These are phyloP conservation scores for Rhododendron ovatum DNA, from an alignment of 148 eudicot species.

Conservation along the genomic window DNA sequence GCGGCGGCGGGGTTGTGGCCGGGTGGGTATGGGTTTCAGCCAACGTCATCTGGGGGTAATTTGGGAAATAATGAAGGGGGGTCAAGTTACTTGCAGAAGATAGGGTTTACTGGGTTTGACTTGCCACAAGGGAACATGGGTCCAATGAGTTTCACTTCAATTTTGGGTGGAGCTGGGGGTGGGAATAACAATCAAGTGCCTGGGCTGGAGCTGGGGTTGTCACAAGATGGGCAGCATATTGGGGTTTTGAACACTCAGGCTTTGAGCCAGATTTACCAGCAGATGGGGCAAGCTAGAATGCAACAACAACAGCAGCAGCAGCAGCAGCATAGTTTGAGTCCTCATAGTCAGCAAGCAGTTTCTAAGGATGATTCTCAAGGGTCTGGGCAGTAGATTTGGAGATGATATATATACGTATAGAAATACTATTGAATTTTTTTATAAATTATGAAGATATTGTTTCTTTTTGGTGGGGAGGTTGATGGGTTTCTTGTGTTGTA, in stretches of 20 bases:
- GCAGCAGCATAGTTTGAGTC: conserved; percentile 33
- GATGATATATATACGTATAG: not conserved
- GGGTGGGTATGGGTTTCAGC: not conserved
- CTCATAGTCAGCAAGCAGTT: conserved; percentile 36
- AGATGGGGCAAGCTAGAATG: conserved; percentile 44
- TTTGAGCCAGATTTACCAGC: conserved; percentile 37
- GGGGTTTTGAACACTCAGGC: not conserved
- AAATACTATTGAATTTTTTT: not conserved
- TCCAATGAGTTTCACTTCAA: not conserved
- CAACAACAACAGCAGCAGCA: conserved; percentile 25
- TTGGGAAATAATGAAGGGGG: not conserved
- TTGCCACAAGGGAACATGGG: not conserved
- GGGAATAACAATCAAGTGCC: not conserved
- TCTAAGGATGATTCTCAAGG: conserved; percentile 74
- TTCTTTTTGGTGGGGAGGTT: conserved; percentile 12
- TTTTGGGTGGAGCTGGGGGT: not conserved
- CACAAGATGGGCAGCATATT: not conserved
- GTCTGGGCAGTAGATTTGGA: conserved; percentile 37
- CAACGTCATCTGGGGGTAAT: not conserved
- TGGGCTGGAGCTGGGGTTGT: not conserved
- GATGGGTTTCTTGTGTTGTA: conserved; percentile 4
- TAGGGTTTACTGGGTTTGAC: not conserved
- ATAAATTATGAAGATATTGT: conserved; percentile 3
- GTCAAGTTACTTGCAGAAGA: not conserved
- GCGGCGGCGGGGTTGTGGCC: not conserved